A percentile compares a stretch with the other conserved stretches of the same genome.
Conservation (phyloP, 2,329 filamentous ascomycete species). For the Penicillium griseofulvum region DNA sequence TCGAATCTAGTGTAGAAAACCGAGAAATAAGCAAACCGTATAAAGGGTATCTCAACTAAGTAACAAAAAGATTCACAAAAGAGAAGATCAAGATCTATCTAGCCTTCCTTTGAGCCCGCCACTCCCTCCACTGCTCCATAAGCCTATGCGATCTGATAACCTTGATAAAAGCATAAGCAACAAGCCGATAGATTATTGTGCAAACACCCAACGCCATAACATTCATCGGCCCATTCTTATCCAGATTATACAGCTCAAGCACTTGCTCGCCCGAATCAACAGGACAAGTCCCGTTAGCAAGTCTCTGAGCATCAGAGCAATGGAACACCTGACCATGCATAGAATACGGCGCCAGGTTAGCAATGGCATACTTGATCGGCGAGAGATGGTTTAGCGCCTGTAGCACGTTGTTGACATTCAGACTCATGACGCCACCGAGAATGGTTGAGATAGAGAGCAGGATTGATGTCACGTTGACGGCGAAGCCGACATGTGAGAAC, state of each 20-base stretch:
- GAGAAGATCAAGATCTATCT: not conserved
- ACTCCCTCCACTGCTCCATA: constrained; percentile 24
- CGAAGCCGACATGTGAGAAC: constrained; percentile 71
- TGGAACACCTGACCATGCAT: constrained; percentile 61
- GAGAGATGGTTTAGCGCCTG: constrained; percentile 67
- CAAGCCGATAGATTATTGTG: constrained; percentile 62
- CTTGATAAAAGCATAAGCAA: constrained; percentile 45
- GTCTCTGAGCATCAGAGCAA: constrained; percentile 59
- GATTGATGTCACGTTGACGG: constrained; percentile 69
- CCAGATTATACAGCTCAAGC: constrained; percentile 63
- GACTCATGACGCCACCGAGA: constrained; percentile 69
- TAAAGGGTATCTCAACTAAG: not conserved
- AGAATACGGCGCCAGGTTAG: constrained; percentile 65
- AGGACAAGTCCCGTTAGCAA: constrained; percentile 61
- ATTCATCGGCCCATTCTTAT: constrained; percentile 61
- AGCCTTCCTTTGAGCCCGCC: constrained; percentile 12
- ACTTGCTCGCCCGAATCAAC: constrained; percentile 67
- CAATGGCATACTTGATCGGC: constrained; percentile 69
- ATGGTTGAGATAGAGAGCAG: constrained; percentile 68
- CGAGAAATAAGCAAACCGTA: not conserved
- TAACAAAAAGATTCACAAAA: not conserved
- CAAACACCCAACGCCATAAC: constrained; percentile 62
- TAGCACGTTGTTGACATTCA: constrained; percentile 65
- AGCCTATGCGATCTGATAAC: constrained; percentile 23
- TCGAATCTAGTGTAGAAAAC: not conserved